Evolutionary conservation across 148 eudicot genomes (phyloP), one percentile per base, ranked within the genome.

Genomic region (Spergularia marina): DNA sequence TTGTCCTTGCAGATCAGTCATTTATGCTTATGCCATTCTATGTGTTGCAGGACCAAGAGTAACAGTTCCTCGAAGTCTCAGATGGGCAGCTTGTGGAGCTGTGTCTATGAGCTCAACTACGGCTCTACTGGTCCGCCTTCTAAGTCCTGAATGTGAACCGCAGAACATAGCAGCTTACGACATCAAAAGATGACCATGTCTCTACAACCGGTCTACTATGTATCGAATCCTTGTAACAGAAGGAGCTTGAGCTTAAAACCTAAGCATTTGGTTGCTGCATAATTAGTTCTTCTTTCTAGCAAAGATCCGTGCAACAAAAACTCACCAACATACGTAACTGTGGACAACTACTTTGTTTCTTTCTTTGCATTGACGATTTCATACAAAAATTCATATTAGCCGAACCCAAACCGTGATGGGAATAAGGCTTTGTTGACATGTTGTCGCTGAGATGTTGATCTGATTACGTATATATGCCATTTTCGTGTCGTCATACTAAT

Each of bases 81-180:
- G 97, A 66, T 95, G 97, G 97, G 97, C 96, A 56, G 88, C 94
- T 44, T 87, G 91, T 85, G 98, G 98, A 55, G 92, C 93, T 17
- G 76, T 88, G 52, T 70, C 89, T 34, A 81, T 78, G 47, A 89
- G 96, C 87, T 76, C 97, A 40, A 74, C 85, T 62, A 75, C 94
- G 2, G 91, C 97, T 83, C 77, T 92, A 67, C 80, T 92, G 78
- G 94, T 92, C 71, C 91, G 96, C 20, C 90, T 95, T 20, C 82
- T 95, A 78, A 85, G 96, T 74, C 96, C 97, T 9, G 97, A 95
- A 85, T 95, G 97, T 72, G 97, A 95, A 85, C 98, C 97, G 65
- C 98, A 90, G 79, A 92, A 95, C 78, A 89, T 92, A 70, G 90
- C 86, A 44, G 96, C 92, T 72, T 92, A 90, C 53, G 98, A 94